Base-by-base conservation (phyloP, 164 flowering plant genomes). In the Litsea cubeba region DNA sequence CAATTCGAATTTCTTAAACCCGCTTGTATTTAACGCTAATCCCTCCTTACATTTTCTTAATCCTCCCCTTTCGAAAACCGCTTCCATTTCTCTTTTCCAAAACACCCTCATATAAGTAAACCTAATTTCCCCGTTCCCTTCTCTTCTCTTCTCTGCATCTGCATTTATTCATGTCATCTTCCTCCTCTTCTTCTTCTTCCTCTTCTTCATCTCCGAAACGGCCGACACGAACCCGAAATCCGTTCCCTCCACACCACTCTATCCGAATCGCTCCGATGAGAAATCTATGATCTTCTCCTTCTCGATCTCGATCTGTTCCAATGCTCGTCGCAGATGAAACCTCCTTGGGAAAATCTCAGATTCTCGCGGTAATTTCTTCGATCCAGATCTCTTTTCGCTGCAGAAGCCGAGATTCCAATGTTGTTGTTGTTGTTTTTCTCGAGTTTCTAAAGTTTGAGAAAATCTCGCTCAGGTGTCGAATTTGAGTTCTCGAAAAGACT, bases 361-460 rank as follows among this genome's bases (percentile, higher is more conserved):
- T 71, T 72, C 70, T 72, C 67, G 64, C 66, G 85, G 90, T 84
- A 79, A n/a, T 73, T 75, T 69, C 72, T 58, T 28, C 30, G 30
- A 50, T 50, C 62, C 23, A 11, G 12, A 71, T 18, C 57, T 10
- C 46, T 50, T 11, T 7, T 28, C 60, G 60, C 60, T 35, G 12
- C n/a, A 6, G 54, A 46, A n/a, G 50, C 20, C 26, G 71, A 68
- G 14, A n/a, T 68, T 68, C 40, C 25, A 14, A 3, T 12, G 54
- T 15, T 14, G 1, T 30, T 25, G 1, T 30, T 25, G 12, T 32
- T 28, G 25, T 26, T 1, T 1, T 26, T 26, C 26, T 26, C 26
- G 26, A 26, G 26, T 26, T 26, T 26, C 26, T 26, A 1, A 14
- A 5, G 25, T 26, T 64, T 64, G 46, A 8, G 5, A 26, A 30